phyloP scores from a whole-genome alignment of 2,329 filamentous ascomycete species.

The Didymella segeticola region DNA sequence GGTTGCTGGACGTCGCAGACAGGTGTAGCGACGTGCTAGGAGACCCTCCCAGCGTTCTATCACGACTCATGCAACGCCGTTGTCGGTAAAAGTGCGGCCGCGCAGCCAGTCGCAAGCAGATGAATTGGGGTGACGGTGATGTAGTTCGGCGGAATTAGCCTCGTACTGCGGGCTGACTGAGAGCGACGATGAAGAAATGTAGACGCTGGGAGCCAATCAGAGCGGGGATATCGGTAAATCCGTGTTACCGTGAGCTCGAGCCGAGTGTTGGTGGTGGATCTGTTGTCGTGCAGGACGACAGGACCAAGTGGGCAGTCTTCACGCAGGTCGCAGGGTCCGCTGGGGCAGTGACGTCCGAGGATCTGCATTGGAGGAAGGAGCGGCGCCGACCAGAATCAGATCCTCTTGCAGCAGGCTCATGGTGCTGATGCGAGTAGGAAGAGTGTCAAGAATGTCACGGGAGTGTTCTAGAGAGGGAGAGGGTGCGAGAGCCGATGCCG shows the following conservation, averaged over 20 bases:
- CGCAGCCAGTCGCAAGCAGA: conserved; percentile 12
- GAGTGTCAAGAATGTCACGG: background rate
- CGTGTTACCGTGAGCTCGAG: conserved; percentile 8
- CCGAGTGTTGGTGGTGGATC: conserved; percentile 13
- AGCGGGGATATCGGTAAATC: conserved; percentile 2
- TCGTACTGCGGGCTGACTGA: conserved; percentile 1
- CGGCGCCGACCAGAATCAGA: background rate
- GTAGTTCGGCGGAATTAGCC: conserved; percentile 5
- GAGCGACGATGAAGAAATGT: conserved; percentile 6
- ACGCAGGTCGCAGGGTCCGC: conserved; percentile 1
- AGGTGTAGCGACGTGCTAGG: background rate
- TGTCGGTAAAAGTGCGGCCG: conserved; percentile 9
- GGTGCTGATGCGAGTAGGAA: background rate
- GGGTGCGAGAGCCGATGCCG: background rate
- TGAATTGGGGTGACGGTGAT: conserved; percentile 6
- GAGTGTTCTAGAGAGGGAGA: background rate
- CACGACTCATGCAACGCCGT: conserved; percentile 10
- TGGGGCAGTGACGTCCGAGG: conserved; percentile 9
- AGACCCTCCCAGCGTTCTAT: background rate
- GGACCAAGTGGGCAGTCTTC: conserved; percentile 10
- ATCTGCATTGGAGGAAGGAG: conserved; percentile 15
- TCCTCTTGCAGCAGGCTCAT: no score
- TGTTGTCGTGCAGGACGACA: conserved; percentile 15
- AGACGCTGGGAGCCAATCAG: conserved; percentile 4
- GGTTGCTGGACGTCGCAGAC: background rate